These are phyloP conservation scores for Akanthomyces uredinophilus DNA, from an alignment of 2,329 filamentous ascomycete genomes.

Conservation along the genomic window DNA sequence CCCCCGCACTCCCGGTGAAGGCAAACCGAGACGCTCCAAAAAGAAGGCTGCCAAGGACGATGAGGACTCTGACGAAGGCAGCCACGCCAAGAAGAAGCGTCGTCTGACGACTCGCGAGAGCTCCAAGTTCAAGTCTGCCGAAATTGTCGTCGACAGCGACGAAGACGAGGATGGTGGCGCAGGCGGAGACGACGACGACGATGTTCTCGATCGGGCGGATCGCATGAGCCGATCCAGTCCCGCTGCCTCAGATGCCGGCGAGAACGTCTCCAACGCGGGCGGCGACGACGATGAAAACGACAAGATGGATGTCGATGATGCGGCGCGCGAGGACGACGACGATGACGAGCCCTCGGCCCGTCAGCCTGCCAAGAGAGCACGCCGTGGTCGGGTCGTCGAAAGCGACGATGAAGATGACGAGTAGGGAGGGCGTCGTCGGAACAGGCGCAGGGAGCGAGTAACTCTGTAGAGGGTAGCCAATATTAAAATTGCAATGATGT, in stretches of 20 bases:
- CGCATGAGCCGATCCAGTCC: slow-evolving; percentile 34
- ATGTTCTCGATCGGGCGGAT: slow-evolving; percentile 43
- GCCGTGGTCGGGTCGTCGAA: slow-evolving; percentile 49
- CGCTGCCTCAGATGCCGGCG: slow-evolving; percentile 28
- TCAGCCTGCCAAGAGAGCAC: slow-evolving; percentile 40
- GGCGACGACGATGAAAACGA: slow-evolving; percentile 37
- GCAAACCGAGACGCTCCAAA: slow-evolving; percentile 44
- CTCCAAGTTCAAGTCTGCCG: slow-evolving; percentile 77
- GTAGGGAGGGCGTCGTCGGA: slow-evolving; percentile 14
- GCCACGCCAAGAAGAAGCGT: slow-evolving; percentile 57
- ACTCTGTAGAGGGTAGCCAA: slow-evolving; percentile 21
- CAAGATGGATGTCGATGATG: slow-evolving; percentile 50
- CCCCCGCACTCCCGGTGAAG: slow-evolving; percentile 33
- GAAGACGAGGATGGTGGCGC: slow-evolving; percentile 42
- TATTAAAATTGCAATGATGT: slow-evolving; percentile 22
- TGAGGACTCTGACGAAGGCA: slow-evolving; percentile 34
- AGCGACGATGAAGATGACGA: slow-evolving; percentile 50
- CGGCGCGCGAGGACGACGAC: slow-evolving; percentile 29
- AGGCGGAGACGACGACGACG: slow-evolving; percentile 25
- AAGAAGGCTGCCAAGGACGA: slow-evolving; percentile 35
- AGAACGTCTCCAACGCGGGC: slow-evolving; percentile 21
- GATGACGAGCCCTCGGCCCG: slow-evolving; percentile 44
- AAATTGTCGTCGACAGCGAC: slow-evolving; percentile 76
- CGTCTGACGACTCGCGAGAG: slow-evolving; percentile 47
- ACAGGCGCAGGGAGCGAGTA: neutral